Conservation (phyloP, 768 basidiomycete genomes). For the Clavulina sp. region DNA sequence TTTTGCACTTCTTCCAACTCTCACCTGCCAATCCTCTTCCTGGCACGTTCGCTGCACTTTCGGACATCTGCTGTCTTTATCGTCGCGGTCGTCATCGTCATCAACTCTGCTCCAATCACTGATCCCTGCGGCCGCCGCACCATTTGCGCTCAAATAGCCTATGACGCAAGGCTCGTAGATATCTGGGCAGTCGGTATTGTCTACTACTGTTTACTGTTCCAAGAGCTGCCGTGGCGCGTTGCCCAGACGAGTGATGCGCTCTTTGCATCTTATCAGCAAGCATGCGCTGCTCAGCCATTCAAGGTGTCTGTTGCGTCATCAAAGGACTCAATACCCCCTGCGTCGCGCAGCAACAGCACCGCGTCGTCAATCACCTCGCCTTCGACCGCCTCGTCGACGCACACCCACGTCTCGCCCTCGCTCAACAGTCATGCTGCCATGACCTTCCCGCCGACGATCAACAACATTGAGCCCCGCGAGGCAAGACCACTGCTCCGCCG, state of each 20-base stretch:
- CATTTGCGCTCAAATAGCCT: conserved; percentile 42
- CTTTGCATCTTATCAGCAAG: conserved; percentile 52
- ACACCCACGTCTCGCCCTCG: too few species aligned
- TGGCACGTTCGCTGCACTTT: too few species aligned
- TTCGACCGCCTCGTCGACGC: conserved; percentile 2
- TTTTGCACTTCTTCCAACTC: too few species aligned
- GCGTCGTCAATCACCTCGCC: conserved; percentile 16
- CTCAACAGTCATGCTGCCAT: conserved; percentile 8
- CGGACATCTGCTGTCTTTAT: background rate
- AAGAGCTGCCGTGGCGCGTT: conserved; percentile 94
- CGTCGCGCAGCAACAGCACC: conserved; percentile 28
- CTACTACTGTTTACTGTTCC: conserved; percentile 96
- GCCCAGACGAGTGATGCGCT: conserved; percentile 70
- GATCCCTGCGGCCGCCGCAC: too few species aligned
- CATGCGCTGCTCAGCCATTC: conserved; percentile 20
- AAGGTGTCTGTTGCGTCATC: conserved; percentile 32
- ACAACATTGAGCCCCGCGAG: conserved; percentile 72
- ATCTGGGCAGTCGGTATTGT: conserved; percentile 96
- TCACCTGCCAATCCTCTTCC: too few species aligned
- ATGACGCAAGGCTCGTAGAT: conserved; percentile 92
- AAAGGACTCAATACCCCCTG: conserved; percentile 25
- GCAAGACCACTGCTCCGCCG: conserved; percentile 69
- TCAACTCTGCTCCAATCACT: too few species aligned
- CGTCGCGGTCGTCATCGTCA: too few species aligned
- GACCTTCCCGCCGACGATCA: conserved; percentile 48